Evolutionary conservation across 1,284 basidiomycete genomes (phyloP), one percentile per base, ranked within the genome.

Genomic region (Microbotryum violaceum): DNA sequence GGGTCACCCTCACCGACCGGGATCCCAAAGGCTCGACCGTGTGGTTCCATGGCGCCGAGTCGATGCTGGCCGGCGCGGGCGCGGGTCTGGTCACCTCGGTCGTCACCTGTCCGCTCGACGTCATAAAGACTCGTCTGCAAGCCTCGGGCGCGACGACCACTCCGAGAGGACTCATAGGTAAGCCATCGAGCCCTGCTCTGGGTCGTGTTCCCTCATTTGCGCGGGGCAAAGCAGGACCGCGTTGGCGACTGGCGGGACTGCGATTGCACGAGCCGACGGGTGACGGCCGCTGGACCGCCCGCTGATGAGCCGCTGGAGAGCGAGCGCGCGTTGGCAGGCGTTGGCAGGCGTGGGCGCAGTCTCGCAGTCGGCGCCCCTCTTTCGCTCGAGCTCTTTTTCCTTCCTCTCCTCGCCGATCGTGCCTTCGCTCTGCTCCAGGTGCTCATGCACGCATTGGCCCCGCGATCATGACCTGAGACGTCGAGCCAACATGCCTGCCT

Each of bases 51-150:
- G 71, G 71, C 54, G 64, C 63, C 31, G 71, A 72, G 55, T 77
- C 76, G 27, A 78, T 79, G 75, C 68, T 78, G 6, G 76, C 80
- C 2, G 81, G 81, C 21, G 81, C 80, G 0, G 80, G 79, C 4
- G 81, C 82, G 59, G 94, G 94, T 63, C 81, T 98, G 63, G 88
- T 93, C 69, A 88, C 90, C 58, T 91, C 88, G 75, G 82, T 98
- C 67, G 89, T 92, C 62, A 98, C 94, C 10, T 98, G 96, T 75
- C 94, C 94, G 8, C 82, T 98, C 61, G 94, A 98, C 76, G 94
- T 98, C 51, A 82, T 98, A 77, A 98, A 98, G 80, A 98, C 94
- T 0, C 89, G 90, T 69, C 78, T 98, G 50, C 94, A 98, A 78
- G 94, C 96, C 21, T 91, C 96, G 76, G 71, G 56, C 20, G 67